Evolutionary conservation across 1,284 basidiomycete genomes (phyloP).

Genomic region (Vanrija sp.): DNA sequence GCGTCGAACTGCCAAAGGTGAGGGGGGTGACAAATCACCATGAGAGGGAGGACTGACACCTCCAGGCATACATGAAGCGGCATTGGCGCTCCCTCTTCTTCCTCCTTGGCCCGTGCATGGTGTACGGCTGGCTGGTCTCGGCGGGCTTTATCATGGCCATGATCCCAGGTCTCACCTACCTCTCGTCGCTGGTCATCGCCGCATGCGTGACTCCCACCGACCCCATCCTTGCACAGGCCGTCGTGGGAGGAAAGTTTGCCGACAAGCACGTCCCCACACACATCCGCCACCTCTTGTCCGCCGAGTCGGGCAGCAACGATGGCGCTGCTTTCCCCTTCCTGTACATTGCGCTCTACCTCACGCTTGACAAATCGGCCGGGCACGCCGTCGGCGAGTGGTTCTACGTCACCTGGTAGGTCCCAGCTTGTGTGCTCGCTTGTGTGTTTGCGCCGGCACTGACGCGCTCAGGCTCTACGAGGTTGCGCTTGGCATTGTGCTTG

Average conservation of each 20-base stretch:
- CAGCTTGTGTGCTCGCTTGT: background rate
- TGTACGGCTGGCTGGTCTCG: constrained; percentile 80
- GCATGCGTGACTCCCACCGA: constrained; percentile 96
- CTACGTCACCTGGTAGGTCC: constrained; percentile 63
- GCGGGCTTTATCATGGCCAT: constrained; percentile 81
- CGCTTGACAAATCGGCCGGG: constrained; percentile 63
- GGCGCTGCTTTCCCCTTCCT: constrained; percentile 96
- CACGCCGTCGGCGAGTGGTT: constrained; percentile 64
- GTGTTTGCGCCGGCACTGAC: too few relatives aligned
- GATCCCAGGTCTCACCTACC: constrained; percentile 78
- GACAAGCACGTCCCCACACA: constrained; percentile 98
- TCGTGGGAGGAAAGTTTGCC: constrained; percentile 96
- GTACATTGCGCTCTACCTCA: constrained; percentile 81
- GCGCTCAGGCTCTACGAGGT: constrained; percentile 63
- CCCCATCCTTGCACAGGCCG: constrained; percentile 59
- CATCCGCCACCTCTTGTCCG: constrained; percentile 84
- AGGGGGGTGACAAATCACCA: constrained; percentile 3
- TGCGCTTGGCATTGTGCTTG: constrained; percentile 72
- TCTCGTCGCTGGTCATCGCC: constrained; percentile 80
- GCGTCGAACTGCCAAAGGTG: constrained; percentile 84
- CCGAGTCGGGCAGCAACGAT: constrained; percentile 89
- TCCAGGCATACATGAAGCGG: constrained; percentile 70
- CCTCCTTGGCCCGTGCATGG: constrained; percentile 82
- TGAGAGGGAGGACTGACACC: background rate
- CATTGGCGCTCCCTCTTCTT: constrained; percentile 89